phyloP scores from a whole-genome alignment of 306 rosid genomes.

The Gastrolobium bilobum region DNA sequence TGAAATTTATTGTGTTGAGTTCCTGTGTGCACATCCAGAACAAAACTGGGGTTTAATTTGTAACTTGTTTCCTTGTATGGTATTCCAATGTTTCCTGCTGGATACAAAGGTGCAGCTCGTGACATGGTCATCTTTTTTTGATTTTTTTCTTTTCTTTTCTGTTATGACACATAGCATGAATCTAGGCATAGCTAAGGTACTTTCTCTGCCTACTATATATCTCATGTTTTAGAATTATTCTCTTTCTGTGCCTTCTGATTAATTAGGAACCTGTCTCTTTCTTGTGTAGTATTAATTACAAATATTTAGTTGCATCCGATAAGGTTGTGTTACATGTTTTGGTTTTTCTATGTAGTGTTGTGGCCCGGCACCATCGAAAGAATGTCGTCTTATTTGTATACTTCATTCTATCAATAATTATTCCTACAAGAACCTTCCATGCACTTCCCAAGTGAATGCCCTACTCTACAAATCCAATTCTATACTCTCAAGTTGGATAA shows the following conservation, averaged over 20 bases:
- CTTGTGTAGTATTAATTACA: not conserved
- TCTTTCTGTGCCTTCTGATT: too few species aligned
- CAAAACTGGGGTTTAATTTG: not conserved
- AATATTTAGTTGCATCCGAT: not conserved
- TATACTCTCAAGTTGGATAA: too few species aligned
- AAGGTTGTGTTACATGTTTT: not conserved
- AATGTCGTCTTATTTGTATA: not conserved
- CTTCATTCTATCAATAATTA: not conserved
- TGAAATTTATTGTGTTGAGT: conserved; percentile 6
- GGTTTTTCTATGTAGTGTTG: not conserved
- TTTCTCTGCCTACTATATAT: not conserved
- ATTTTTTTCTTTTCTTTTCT: too few species aligned
- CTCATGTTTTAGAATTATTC: not conserved
- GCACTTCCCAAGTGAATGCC: too few species aligned
- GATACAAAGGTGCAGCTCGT: not conserved
- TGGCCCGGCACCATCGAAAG: not conserved
- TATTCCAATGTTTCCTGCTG: not conserved
- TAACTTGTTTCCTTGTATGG: not conserved
- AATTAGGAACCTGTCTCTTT: not conserved
- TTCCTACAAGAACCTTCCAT: not conserved
- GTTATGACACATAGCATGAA: too few species aligned
- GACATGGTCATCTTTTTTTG: not conserved
- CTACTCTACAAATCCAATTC: too few species aligned
- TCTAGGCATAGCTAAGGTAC: too few species aligned
- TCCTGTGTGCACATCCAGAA: not conserved